These are phyloP conservation scores for Tetragonia tetragonoides DNA, from an alignment of 148 eudicot species.

Conservation along the genomic window DNA sequence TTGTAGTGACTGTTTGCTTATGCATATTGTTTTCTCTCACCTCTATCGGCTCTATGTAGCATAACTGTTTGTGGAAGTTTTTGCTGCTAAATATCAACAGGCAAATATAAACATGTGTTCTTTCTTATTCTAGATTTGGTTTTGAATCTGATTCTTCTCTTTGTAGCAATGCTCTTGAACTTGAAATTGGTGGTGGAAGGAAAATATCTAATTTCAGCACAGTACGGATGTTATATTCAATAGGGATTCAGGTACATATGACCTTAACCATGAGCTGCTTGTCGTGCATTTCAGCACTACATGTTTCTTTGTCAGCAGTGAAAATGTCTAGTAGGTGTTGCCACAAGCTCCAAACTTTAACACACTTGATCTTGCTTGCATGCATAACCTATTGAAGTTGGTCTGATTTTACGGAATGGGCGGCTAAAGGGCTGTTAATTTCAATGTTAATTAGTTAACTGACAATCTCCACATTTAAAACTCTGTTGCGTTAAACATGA, in stretches of 20 bases:
- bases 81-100: not conserved
- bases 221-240: slow-evolving; percentile 72
- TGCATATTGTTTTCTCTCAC: not conserved
- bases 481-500: not conserved
- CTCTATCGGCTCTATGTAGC: not conserved
- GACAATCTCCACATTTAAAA: not conserved
- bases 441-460: too few species aligned
- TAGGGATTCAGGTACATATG: slow-evolving; percentile 79
- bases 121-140: not conserved
- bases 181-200: slow-evolving; percentile 97
- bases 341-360: too few species aligned
- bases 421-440: not conserved
- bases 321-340: too few species aligned
- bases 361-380: too few species aligned
- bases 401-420: not conserved
- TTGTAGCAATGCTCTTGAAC: slow-evolving; percentile 68
- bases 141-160: slow-evolving; percentile 22
- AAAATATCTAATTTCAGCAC: slow-evolving; percentile 82
- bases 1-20: not conserved
- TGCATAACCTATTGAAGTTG: too few species aligned
- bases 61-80: not conserved
- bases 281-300: not conserved
- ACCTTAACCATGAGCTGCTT: not conserved
- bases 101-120: not conserved
- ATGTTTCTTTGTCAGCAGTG: too few species aligned